Evolutionary conservation across 129 eudicot genomes (phyloP).

Genomic region (Escallonia herrerae): DNA sequence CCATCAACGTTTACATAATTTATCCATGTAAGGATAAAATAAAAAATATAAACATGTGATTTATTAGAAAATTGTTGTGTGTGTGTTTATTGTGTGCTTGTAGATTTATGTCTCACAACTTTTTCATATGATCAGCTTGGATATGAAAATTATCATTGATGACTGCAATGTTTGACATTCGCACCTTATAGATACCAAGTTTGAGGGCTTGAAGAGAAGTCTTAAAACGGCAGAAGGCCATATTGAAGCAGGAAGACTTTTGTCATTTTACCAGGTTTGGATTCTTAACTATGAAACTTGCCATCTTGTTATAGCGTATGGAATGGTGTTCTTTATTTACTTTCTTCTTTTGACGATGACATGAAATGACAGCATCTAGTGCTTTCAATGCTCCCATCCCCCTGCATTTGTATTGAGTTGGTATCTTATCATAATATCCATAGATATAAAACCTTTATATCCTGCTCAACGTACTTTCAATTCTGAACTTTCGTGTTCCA

Average conservation of each 20-base stretch:
- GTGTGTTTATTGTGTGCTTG: neutral
- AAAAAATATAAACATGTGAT: no score
- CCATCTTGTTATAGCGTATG: neutral
- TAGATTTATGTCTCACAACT: neutral
- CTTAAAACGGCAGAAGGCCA: conserved; percentile 81
- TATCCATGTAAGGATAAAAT: no score
- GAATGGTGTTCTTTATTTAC: neutral
- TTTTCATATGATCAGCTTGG: conserved; percentile 7
- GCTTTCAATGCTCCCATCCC: no score
- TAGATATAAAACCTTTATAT: no score
- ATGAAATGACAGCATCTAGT: no score
- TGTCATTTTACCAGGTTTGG: conserved; percentile 72
- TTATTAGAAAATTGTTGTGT: neutral
- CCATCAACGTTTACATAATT: neutral
- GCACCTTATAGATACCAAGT: conserved; percentile 43
- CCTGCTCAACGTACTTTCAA: no score
- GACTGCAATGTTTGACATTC: neutral
- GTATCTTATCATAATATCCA: no score
- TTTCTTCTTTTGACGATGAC: neutral
- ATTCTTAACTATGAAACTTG: conserved; percentile 5
- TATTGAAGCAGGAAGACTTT: conserved; percentile 96
- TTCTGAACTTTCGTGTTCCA: no score
- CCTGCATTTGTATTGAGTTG: no score
- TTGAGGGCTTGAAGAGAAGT: conserved; percentile 49
- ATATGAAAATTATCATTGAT: neutral